These are phyloP conservation scores for Cladorrhinum sp. DNA, from an alignment of 2,329 filamentous ascomycete species.

Conservation along the genomic window DNA sequence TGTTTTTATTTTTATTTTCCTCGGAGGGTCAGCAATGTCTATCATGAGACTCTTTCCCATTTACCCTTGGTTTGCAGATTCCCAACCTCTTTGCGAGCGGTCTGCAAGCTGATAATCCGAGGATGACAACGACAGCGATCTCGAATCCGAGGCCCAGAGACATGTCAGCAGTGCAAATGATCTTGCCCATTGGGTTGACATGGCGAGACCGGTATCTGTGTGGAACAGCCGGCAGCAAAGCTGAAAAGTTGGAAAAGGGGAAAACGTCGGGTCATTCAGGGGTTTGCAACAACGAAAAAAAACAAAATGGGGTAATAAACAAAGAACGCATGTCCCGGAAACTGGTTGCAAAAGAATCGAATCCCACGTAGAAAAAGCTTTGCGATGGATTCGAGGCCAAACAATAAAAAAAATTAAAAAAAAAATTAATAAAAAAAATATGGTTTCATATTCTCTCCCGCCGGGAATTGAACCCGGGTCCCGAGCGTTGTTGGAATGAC, in stretches of 20 bases:
- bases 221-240: background rate
- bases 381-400: too few species aligned
- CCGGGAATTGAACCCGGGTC: slow-evolving; percentile 26
- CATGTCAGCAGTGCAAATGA: background rate
- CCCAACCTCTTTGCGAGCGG: background rate
- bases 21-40: too few species aligned
- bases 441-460: slow-evolving; percentile 18
- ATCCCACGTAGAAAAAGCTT: too few species aligned
- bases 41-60: too few species aligned
- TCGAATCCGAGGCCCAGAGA: background rate
- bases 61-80: too few species aligned
- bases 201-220: background rate
- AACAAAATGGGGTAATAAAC: background rate
- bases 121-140: background rate
- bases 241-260: too few species aligned
- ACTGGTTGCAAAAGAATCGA: too few species aligned
- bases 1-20: too few species aligned
- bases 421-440: too few species aligned
- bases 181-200: background rate
- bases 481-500: slow-evolving; percentile 21
- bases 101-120: background rate
- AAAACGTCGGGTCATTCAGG: too few species aligned
- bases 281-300: background rate
- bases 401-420: background rate
- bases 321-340: too few species aligned